Conservation (phyloP, 2,329 filamentous ascomycete genomes). For the Pseudogymnoascus destructans region DNA sequence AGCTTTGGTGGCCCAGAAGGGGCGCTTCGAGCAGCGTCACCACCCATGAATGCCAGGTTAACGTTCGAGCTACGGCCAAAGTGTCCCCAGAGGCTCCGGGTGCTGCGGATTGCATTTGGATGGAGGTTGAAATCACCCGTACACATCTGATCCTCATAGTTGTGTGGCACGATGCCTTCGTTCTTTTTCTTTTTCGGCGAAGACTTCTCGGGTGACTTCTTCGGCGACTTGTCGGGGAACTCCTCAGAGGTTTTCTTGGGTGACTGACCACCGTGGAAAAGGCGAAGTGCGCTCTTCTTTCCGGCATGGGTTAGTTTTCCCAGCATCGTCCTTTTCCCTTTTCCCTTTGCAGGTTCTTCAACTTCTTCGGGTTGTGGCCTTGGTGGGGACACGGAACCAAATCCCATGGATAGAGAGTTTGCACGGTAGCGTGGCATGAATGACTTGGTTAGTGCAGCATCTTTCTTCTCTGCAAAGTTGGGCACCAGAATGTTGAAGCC, state of each 20-base stretch:
- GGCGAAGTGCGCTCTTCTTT: background rate
- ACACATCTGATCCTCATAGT: background rate
- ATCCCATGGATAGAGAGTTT: background rate
- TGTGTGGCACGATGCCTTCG: background rate
- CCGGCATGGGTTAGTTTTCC: background rate
- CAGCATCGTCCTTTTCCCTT: background rate
- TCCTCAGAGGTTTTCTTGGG: background rate
- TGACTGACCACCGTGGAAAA: background rate
- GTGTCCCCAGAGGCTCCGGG: background rate
- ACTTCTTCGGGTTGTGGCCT: background rate
- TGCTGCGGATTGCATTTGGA: background rate
- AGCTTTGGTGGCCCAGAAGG: background rate
- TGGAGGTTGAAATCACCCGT: background rate
- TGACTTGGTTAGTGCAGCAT: background rate
- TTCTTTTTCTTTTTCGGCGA: background rate
- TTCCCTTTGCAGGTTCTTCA: background rate
- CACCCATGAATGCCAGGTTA: background rate
- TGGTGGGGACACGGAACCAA: background rate
- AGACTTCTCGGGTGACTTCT: background rate
- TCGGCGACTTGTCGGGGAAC: background rate
- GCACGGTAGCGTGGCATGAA: background rate
- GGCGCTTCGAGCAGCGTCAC: background rate
- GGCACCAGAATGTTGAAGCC: background rate
- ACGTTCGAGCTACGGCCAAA: background rate
- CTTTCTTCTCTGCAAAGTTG: background rate